Conservation (phyloP, 139 green algal species). For the Coccomyxa sp. region DNA sequence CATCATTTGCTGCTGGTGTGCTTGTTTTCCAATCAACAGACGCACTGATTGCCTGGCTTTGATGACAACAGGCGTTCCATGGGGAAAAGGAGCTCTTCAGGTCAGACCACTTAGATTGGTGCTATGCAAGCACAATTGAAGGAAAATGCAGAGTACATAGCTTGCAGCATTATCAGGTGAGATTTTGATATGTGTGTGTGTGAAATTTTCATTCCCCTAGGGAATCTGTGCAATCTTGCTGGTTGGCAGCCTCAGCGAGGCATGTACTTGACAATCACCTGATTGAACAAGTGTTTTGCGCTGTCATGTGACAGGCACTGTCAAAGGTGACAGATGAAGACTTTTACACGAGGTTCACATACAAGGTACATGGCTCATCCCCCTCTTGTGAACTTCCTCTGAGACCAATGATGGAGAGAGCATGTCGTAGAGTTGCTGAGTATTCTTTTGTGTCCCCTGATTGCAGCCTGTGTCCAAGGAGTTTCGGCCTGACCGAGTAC, state of each 20-base stretch:
- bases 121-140: conserved; percentile 40
- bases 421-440: conserved; percentile 29
- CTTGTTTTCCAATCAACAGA: too few species aligned
- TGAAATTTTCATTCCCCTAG: too few species aligned
- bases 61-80: conserved; percentile 56
- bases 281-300: not conserved
- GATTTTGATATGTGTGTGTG: too few species aligned
- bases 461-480: conserved; percentile 20
- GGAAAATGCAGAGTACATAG: conserved; percentile 54
- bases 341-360: conserved; percentile 70
- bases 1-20: too few species aligned
- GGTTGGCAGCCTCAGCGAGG: too few species aligned
- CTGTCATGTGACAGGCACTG: conserved; percentile 22
- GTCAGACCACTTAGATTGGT: conserved; percentile 58
- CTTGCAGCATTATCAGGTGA: conserved; percentile 59
- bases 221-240: too few species aligned
- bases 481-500: conserved; percentile 58
- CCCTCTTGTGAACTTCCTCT: not conserved
- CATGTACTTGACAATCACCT: too few species aligned
- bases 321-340: conserved; percentile 39
- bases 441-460: not conserved
- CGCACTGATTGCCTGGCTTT: not conserved
- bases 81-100: conserved; percentile 74
- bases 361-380: conserved; percentile 37
- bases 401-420: conserved; percentile 4